Percentiles rank a stretch among this genome's conserved stretches.
Evolutionary conservation across 2,329 filamentous ascomycete genomes (phyloP).

Genomic region (Sporothrix brasiliensis): DNA sequence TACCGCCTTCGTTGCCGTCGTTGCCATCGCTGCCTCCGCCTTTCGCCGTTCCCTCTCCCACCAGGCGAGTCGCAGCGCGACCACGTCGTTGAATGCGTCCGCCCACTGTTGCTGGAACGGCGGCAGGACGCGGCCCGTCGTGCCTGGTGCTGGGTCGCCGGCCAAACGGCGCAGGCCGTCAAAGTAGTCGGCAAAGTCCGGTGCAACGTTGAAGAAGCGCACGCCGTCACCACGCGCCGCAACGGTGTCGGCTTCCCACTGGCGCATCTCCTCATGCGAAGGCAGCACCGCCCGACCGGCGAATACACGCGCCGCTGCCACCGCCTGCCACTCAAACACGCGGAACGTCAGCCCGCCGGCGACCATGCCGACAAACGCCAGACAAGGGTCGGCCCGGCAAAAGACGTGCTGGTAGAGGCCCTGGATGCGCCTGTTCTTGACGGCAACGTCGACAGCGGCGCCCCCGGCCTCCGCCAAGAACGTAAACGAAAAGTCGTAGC

Average conservation of each 20-base stretch:
- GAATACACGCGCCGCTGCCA: conserved; percentile 41
- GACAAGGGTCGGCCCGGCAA: conserved; percentile 55
- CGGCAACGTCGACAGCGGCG: conserved; percentile 41
- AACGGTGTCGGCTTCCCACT: conserved; percentile 62
- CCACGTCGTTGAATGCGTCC: background rate
- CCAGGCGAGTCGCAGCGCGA: background rate
- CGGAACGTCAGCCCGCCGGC: conserved; percentile 65
- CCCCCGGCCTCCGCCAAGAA: conserved; percentile 52
- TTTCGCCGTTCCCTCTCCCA: conserved; percentile 6
- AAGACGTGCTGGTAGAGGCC: conserved; percentile 62
- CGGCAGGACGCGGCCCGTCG: conserved; percentile 26
- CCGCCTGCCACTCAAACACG: conserved; percentile 58
- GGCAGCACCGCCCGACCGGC: conserved; percentile 59
- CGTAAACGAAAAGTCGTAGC: conserved; percentile 70
- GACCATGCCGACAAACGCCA: conserved; percentile 63
- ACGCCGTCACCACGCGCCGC: conserved; percentile 57
- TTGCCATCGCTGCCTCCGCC: background rate
- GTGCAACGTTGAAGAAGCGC: conserved; percentile 60
- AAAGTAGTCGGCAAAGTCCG: conserved; percentile 68
- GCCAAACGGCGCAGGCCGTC: conserved; percentile 56
- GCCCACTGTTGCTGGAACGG: conserved; percentile 29
- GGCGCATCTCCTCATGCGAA: conserved; percentile 50
- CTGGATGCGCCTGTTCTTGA: conserved; percentile 59
- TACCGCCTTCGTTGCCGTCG: background rate
- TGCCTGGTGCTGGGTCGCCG: conserved; percentile 44